These are phyloP conservation scores for Taxawa tesnikishii DNA, from an alignment of 2,329 filamentous ascomycete species.

Conservation along the genomic window DNA sequence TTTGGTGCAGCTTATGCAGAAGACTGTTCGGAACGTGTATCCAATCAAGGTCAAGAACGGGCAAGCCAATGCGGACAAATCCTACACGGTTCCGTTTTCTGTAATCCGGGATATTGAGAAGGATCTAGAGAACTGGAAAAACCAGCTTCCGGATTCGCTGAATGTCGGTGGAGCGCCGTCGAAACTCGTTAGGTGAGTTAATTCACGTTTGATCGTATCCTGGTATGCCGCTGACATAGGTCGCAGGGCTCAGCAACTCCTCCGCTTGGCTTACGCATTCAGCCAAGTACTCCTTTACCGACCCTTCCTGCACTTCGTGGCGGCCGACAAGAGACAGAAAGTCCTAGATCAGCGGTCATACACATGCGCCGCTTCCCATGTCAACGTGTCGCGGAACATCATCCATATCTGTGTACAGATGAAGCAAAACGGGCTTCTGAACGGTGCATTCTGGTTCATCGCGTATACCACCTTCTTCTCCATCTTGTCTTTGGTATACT, in stretches of 20 bases:
- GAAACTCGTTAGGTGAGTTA: conserved; percentile 64
- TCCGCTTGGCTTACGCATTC: conserved; percentile 70
- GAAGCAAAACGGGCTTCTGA: conserved; percentile 60
- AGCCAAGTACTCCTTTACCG: conserved; percentile 74
- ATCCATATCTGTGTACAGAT: conserved; percentile 71
- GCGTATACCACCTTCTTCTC: conserved; percentile 77
- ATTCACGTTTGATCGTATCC: conserved; percentile 2
- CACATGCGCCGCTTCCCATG: conserved; percentile 57
- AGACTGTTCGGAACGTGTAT: conserved; percentile 53
- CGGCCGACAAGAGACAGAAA: conserved; percentile 39
- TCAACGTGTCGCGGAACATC: conserved; percentile 58
- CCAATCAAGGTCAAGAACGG: conserved; percentile 40
- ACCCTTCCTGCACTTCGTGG: conserved; percentile 74
- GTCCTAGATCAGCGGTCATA: conserved; percentile 65
- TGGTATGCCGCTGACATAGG: conserved; percentile 5
- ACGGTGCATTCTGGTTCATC: conserved; percentile 77
- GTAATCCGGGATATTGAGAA: conserved; percentile 53
- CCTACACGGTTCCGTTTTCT: conserved; percentile 51
- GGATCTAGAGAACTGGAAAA: conserved; percentile 51
- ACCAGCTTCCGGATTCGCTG: conserved; percentile 59
- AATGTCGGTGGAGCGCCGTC: conserved; percentile 67
- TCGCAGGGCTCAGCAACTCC: conserved; percentile 52
- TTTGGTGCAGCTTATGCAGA: conserved; percentile 44
- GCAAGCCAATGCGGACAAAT: conserved; percentile 29
- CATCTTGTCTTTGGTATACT: conserved; percentile 67